phyloP scores from a whole-genome alignment of 495 filamentous ascomycete species.

The Hypoxylon rickii region DNA sequence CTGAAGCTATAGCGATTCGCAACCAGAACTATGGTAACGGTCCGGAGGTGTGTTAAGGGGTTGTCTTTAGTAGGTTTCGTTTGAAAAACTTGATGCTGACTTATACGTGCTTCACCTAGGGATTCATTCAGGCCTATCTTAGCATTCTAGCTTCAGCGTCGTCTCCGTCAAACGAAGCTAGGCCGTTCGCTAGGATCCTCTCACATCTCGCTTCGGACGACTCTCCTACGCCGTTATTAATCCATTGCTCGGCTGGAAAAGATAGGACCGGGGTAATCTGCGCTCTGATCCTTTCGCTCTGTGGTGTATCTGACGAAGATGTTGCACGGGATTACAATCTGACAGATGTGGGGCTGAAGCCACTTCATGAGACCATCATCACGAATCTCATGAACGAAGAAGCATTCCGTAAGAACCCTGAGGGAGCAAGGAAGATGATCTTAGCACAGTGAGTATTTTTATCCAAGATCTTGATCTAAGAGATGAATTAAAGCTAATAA shows the following conservation, averaged over 20 bases:
- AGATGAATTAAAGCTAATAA: too few species aligned
- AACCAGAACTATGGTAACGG: conserved; percentile 46
- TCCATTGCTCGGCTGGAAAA: conserved; percentile 64
- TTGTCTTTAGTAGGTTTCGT: too few species aligned
- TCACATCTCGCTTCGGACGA: conserved; percentile 40
- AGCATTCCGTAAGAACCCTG: conserved; percentile 45
- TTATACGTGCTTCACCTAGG: conserved; percentile 27
- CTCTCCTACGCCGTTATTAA: conserved; percentile 47
- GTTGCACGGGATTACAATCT: conserved; percentile 63
- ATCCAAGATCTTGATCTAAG: too few species aligned
- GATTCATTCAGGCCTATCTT: conserved; percentile 56
- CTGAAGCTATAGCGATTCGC: conserved; percentile 51
- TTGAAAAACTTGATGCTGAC: background rate
- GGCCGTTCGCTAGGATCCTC: conserved; percentile 41
- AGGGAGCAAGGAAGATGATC: conserved; percentile 52
- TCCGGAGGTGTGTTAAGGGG: too few species aligned
- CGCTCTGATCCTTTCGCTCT: conserved; percentile 59
- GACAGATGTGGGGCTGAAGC: conserved; percentile 53
- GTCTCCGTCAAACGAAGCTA: conserved; percentile 23
- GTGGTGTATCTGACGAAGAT: conserved; percentile 54
- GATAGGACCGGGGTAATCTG: conserved; percentile 64
- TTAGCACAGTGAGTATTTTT: conserved; percentile 44
- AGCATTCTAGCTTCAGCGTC: conserved; percentile 46
- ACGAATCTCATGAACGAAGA: conserved; percentile 42
- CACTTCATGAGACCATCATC: conserved; percentile 44